Conservation (phyloP, 2,329 filamentous ascomycete species). For the Microdochium nivale region DNA sequence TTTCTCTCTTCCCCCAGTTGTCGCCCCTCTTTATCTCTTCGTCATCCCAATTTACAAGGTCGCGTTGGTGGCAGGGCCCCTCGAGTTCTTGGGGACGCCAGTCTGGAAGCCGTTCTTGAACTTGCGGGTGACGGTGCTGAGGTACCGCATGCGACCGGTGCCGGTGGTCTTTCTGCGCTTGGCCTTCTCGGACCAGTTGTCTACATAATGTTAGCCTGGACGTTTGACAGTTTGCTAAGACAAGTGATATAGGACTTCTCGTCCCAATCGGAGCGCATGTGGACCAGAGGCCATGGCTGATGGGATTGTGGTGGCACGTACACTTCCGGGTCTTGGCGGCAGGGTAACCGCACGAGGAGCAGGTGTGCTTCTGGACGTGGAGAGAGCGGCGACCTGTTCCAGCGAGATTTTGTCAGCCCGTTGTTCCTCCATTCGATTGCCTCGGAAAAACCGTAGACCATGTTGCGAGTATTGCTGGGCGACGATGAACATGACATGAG, state of each 20-base stretch:
- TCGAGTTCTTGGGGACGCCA: constrained; percentile 66
- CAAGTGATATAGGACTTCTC: constrained; percentile 3
- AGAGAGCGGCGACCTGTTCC: constrained; percentile 83
- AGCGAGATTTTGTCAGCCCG: neutral
- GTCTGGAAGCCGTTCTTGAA: constrained; percentile 98
- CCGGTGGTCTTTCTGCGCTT: constrained; percentile 99
- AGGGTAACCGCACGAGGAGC: constrained; percentile 91
- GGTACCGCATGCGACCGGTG: constrained; percentile 89
- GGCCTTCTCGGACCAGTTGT: constrained; percentile 99
- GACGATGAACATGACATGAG: neutral
- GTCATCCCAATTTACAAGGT: constrained; percentile 24
- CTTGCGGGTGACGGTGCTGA: constrained; percentile 84
- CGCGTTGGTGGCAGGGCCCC: constrained; percentile 56
- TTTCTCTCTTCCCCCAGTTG: constrained; percentile 9
- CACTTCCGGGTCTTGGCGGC: constrained; percentile 96
- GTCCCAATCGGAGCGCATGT: too few species aligned
- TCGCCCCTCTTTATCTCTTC: constrained; percentile 18
- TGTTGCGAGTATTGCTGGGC: neutral
- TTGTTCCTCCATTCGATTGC: neutral
- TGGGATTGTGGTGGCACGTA: constrained; percentile 48
- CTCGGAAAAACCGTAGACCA: neutral
- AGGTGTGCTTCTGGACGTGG: constrained; percentile 99
- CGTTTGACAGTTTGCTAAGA: neutral
- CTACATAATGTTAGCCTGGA: constrained; percentile 35
- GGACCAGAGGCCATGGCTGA: too few species aligned